phyloP scores from a whole-genome alignment of 23 red algal genomes.

The Gracilaria caudata region DNA sequence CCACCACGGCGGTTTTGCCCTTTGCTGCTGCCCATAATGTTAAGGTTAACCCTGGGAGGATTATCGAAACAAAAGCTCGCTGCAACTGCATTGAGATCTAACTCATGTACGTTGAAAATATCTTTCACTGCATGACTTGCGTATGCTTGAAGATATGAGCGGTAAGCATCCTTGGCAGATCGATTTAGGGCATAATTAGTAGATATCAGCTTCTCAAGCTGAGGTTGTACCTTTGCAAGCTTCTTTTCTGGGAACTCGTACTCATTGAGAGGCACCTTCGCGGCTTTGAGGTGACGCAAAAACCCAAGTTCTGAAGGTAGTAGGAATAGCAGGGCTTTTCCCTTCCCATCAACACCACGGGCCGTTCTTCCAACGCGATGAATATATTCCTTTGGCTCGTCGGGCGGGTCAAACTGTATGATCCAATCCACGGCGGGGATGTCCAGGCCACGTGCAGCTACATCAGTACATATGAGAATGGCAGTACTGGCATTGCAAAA shows the following conservation, averaged over 20 bases:
- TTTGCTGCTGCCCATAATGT: slow-evolving; percentile 68
- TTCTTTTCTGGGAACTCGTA: slow-evolving; percentile 96
- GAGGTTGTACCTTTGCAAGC: slow-evolving; percentile 90
- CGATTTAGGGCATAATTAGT: slow-evolving; percentile 96
- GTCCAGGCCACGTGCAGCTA: slow-evolving; percentile 96
- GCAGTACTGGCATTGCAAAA: slow-evolving; percentile 86
- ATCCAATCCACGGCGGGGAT: slow-evolving; percentile 99
- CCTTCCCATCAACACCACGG: slow-evolving; percentile 87
- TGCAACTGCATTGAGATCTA: slow-evolving; percentile 90
- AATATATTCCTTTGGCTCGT: slow-evolving; percentile 99
- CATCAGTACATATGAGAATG: slow-evolving; percentile 96
- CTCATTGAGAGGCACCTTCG: slow-evolving; percentile 92
- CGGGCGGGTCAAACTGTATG: slow-evolving; percentile 97
- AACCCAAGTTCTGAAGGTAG: slow-evolving; percentile 92
- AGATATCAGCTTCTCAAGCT: slow-evolving; percentile 90
- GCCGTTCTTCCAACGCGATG: slow-evolving; percentile 98
- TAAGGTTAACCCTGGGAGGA: slow-evolving; percentile 84
- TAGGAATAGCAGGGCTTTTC: slow-evolving; percentile 93
- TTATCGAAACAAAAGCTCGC: slow-evolving; percentile 92
- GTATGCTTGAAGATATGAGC: slow-evolving; percentile 94
- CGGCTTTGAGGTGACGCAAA: slow-evolving; percentile 86
- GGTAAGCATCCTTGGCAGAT: slow-evolving; percentile 90
- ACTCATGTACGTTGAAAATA: slow-evolving; percentile 94
- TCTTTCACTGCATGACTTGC: slow-evolving; percentile 96
- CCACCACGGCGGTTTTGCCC: slow-evolving; percentile 70